A percentile compares a stretch with the other conserved stretches of the same genome.
Evolutionary conservation across 2,329 filamentous ascomycete species (phyloP).

Genomic region (Penicillium rolfsii): DNA sequence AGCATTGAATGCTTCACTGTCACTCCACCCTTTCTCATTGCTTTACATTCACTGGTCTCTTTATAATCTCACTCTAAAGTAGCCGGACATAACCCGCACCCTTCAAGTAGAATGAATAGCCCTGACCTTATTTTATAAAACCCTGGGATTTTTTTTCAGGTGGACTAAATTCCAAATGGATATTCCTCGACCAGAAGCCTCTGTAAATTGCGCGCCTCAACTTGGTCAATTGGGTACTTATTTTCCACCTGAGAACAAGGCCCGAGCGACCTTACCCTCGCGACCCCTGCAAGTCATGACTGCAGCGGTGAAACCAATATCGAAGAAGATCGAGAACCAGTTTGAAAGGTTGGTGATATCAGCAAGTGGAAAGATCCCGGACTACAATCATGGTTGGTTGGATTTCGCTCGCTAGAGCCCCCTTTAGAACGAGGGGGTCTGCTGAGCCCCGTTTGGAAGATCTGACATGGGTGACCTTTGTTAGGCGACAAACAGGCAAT

Average conservation of each 20-base stretch:
- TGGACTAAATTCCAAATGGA: too few species aligned
- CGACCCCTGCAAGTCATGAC: too few species aligned
- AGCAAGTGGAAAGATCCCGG: background rate
- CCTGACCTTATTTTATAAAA: too few species aligned
- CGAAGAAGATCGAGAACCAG: background rate
- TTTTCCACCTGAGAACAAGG: background rate
- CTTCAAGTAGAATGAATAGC: background rate
- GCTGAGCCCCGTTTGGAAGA: background rate
- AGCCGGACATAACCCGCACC: background rate
- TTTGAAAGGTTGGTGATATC: background rate
- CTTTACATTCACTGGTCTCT: background rate
- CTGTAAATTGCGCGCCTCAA: background rate
- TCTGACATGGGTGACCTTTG: background rate
- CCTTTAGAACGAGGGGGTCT: too few species aligned
- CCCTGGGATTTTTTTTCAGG: too few species aligned
- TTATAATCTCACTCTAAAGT: background rate
- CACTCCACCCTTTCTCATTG: background rate
- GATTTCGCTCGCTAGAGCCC: background rate
- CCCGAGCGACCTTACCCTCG: background rate
- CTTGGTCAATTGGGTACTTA: too few species aligned
- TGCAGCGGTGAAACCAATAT: background rate
- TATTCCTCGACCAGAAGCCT: background rate
- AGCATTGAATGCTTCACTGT: background rate
- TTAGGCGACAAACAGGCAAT: background rate
- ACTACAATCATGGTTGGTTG: background rate